A percentile compares a stretch with the other conserved stretches of the same genome.
These are phyloP conservation scores for Leptosphaerulina australis DNA, from an alignment of 2,329 filamentous ascomycete species.

Conservation along the genomic window DNA sequence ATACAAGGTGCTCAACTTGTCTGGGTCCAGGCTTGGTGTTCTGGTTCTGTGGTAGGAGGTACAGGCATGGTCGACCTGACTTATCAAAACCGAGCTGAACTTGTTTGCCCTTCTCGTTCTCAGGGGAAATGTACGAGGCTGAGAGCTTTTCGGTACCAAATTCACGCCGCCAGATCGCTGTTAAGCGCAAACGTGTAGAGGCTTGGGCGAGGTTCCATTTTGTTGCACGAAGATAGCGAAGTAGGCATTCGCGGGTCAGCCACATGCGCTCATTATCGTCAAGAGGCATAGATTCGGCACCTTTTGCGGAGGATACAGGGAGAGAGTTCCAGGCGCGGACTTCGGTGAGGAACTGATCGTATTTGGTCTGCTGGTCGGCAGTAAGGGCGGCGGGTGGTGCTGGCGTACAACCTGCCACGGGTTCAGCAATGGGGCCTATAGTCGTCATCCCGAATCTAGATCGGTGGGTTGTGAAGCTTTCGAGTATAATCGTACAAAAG, in stretches of 20 bases:
- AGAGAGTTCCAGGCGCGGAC: slow-evolving; percentile 75
- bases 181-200: slow-evolving; percentile 77
- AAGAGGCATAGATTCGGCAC: slow-evolving; percentile 65
- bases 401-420: slow-evolving; percentile 61
- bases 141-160: slow-evolving; percentile 80
- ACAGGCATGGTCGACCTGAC: slow-evolving; percentile 83
- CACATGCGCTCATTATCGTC: slow-evolving; percentile 84
- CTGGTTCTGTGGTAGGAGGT: slow-evolving; percentile 86
- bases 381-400: slow-evolving; percentile 66
- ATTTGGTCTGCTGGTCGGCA: slow-evolving; percentile 79
- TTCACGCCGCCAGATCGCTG: slow-evolving; percentile 86
- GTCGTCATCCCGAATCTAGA: slow-evolving; percentile 28
- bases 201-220: slow-evolving; percentile 82
- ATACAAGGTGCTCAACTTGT: slow-evolving; percentile 92
- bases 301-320: slow-evolving; percentile 66
- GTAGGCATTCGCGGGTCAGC: slow-evolving; percentile 88
- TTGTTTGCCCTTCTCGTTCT: slow-evolving; percentile 98
- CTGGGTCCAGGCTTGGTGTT: slow-evolving; percentile 87
- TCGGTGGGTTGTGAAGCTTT: background rate
- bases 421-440: slow-evolving; percentile 43
- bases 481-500: background rate
- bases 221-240: slow-evolving; percentile 90
- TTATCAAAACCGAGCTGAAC: slow-evolving; percentile 87
- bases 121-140: slow-evolving; percentile 84
- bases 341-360: slow-evolving; percentile 73